These are phyloP conservation scores for Cladosporium cucumerinum DNA, from an alignment of 2,329 filamentous ascomycete genomes.

Conservation along the genomic window DNA sequence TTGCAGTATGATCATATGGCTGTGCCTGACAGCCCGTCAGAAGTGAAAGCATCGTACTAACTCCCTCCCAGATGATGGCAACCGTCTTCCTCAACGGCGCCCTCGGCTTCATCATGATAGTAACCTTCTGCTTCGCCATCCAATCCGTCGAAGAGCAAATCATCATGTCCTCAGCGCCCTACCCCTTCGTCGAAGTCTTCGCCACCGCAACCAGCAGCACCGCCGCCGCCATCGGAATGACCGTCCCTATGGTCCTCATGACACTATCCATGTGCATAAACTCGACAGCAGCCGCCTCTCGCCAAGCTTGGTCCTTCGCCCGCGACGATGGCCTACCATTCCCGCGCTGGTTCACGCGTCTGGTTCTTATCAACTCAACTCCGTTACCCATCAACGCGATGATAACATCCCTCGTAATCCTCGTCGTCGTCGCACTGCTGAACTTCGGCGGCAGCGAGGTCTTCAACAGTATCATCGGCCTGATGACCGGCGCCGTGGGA, in stretches of 20 bases:
- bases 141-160: constrained; percentile 18
- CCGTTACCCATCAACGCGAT: constrained; percentile 31
- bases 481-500: constrained; percentile 37
- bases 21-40: too few relatives aligned
- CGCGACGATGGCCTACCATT: constrained; percentile 44
- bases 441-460: constrained; percentile 40
- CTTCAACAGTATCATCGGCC: constrained; percentile 42
- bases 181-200: constrained; percentile 37
- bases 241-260: constrained; percentile 38
- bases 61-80: constrained; percentile 34
- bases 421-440: constrained; percentile 30
- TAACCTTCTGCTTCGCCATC: constrained; percentile 32
- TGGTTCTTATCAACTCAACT: constrained; percentile 24
- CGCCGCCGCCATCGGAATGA: constrained; percentile 34
- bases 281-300: constrained; percentile 40
- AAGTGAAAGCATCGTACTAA: not conserved
- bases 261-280: constrained; percentile 40
- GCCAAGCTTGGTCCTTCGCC: constrained; percentile 44
- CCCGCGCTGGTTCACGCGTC: constrained; percentile 24
- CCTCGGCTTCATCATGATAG: constrained; percentile 40
- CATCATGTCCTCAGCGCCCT: constrained; percentile 27
- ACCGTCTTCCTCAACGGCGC: constrained; percentile 41
- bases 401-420: constrained; percentile 24
- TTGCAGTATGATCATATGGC: not conserved
- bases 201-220: constrained; percentile 35